phyloP scores from a whole-genome alignment of 129 eudicot genomes.

The Gnaphalium uliginosum region DNA sequence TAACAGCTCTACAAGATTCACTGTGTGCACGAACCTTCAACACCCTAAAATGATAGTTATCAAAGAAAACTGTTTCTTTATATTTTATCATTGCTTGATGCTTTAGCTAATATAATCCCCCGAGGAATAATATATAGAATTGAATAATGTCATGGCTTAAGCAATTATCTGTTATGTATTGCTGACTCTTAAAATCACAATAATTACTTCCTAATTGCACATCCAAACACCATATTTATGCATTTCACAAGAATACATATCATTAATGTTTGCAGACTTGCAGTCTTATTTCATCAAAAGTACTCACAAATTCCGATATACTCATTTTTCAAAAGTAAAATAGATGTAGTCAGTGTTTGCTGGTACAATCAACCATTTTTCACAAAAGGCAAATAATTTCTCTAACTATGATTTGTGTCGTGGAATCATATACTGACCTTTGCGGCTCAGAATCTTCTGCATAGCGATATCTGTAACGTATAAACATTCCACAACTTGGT shows the following conservation, averaged over 20 bases:
- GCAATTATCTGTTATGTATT: not conserved
- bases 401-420: not conserved
- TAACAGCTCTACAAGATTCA: constrained; percentile 82
- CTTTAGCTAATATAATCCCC: not conserved
- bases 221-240: not conserved
- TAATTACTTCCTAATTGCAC: not conserved
- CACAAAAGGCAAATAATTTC: no score
- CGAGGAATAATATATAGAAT: not conserved
- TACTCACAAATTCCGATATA: not conserved
- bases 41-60: constrained; percentile 44
- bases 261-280: not conserved
- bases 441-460: constrained; percentile 62
- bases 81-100: no score
- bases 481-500: not conserved
- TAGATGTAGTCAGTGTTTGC: not conserved
- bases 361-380: not conserved
- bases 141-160: not conserved
- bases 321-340: not conserved
- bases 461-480: constrained; percentile 59
- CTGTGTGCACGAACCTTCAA: constrained; percentile 77
- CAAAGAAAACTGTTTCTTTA: no score
- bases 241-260: not conserved
- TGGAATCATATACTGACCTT: constrained; percentile 36
- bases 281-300: not conserved
- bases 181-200: not conserved